A percentile compares a stretch with the other conserved stretches of the same genome.
These are phyloP conservation scores for Scytalidium lignicola DNA, from an alignment of 2,329 filamentous ascomycete genomes.

Conservation along the genomic window DNA sequence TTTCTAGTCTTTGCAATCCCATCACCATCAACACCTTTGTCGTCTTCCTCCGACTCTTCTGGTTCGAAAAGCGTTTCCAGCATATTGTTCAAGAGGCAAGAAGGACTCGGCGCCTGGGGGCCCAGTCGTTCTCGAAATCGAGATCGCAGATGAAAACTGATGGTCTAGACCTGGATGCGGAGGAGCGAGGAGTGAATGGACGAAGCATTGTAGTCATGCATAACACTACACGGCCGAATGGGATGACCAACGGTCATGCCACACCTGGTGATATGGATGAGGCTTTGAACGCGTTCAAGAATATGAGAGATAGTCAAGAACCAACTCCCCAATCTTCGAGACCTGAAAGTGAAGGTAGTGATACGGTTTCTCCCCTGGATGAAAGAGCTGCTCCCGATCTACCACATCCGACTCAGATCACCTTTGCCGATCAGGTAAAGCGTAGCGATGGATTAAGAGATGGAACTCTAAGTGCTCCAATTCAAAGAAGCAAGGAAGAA, in stretches of 20 bases:
- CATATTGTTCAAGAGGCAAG: slow-evolving; percentile 71
- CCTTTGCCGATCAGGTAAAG: slow-evolving; percentile 63
- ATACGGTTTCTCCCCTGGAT: neutral
- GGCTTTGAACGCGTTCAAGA: neutral
- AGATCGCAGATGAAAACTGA: slow-evolving; percentile 39
- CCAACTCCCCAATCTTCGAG: neutral
- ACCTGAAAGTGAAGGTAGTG: slow-evolving; percentile 4
- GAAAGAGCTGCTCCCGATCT: neutral
- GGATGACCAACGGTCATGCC: slow-evolving; percentile 54
- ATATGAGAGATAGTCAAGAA: neutral
- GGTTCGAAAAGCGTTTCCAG: slow-evolving; percentile 97
- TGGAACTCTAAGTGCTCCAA: slow-evolving; percentile 40
- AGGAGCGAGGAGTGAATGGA: slow-evolving; percentile 56
- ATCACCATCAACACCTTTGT: slow-evolving; percentile 82
- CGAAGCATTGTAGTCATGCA: slow-evolving; percentile 64
- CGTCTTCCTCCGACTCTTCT: slow-evolving; percentile 89
- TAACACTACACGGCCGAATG: slow-evolving; percentile 31
- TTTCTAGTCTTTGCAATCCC: slow-evolving; percentile 71
- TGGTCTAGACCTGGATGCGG: slow-evolving; percentile 31
- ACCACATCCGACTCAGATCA: slow-evolving; percentile 35
- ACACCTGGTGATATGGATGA: neutral
- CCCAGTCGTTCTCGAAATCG: slow-evolving; percentile 55
- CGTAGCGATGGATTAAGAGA: slow-evolving; percentile 48
- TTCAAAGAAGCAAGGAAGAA: slow-evolving; percentile 58
- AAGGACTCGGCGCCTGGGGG: slow-evolving; percentile 57